Base-by-base conservation (phyloP, 768 basidiomycete genomes). In the Cubamyces lactineus region DNA sequence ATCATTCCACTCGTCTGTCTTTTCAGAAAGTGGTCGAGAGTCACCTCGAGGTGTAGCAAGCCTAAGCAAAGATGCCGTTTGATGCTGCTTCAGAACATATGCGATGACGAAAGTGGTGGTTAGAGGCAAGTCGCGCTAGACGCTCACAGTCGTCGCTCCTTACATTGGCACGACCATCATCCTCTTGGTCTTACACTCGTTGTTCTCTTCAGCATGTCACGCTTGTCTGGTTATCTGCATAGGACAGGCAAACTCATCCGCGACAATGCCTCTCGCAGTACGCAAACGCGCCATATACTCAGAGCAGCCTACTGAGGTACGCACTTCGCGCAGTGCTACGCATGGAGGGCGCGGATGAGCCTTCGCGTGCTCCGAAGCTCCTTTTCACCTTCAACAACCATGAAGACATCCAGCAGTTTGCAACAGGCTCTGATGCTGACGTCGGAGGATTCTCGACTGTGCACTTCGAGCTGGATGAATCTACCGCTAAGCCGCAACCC, bases 391-490 rank as follows among this genome's bases (percentile, higher is more conserved):
- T 94, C 73, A 86, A 88, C 67, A 79, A 83, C 0, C 75, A 68
- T 17, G 78, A 82, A 23, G 85, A 89, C 63, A 69, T 92, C 50
- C 65, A 79, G 3, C 78, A 83, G n/a, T 87, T 87, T 63, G 91
- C 88, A 0, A 84, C 83, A 0, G 96, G 96, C 3, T 92, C 89
- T 65, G 96, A 98, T 73, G 80, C 80, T 0, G 96, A 98, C 75
- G 88, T 96, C 46, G 95, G 96, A 6, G 92, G 94, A 24, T 82
- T 82, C 24, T 91, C 92, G 3, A 86, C 89, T 0, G 88, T 86
- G n/a, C 73, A 90, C 65, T 78, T 96, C n/a, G 86, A 85, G 50
- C 74, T 94, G 40, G 87, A 89, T 69, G 76, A 80, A 59, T 76
- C 80, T 3, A 79, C 80, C 0, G 77, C 80, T 50, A 26, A 43